These are phyloP conservation scores for Tanacetum coccineum DNA, from an alignment of 129 eudicot species.

Conservation along the genomic window DNA sequence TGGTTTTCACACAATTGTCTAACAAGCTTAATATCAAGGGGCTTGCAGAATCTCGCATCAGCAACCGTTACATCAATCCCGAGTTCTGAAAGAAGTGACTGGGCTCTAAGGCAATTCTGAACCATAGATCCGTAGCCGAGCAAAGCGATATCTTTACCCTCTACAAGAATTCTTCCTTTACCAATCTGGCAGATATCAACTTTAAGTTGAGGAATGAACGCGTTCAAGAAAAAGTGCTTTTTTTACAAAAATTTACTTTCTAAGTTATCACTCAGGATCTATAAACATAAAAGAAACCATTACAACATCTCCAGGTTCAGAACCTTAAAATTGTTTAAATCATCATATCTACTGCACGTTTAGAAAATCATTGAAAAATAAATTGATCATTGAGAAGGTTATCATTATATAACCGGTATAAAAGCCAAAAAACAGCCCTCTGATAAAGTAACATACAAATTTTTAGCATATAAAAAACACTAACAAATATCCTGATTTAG, in stretches of 20 bases:
- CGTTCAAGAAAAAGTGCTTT: not conserved
- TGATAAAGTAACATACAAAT: no score
- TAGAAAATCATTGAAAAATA: no score
- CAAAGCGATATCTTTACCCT: conserved; percentile 81
- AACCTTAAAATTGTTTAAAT: no score
- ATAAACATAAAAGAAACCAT: conserved; percentile 5
- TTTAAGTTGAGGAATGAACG: conserved; percentile 6
- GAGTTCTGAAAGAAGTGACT: conserved; percentile 72
- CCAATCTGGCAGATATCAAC: conserved; percentile 53
- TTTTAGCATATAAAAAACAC: no score
- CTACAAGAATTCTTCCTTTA: conserved; percentile 63
- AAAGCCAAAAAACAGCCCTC: no score
- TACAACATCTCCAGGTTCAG: not conserved
- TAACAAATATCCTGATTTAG: no score
- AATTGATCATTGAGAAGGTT: no score
- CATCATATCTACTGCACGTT: no score
- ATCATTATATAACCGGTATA: no score
- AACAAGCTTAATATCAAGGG: conserved; percentile 78
- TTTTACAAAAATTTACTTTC: not conserved
- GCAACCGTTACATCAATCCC: conserved; percentile 90
- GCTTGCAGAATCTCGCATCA: conserved; percentile 96
- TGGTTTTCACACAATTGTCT: conserved; percentile 74
- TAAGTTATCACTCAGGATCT: not conserved
- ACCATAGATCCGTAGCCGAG: conserved; percentile 94
- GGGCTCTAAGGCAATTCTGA: conserved; percentile 85